Evolutionary conservation across 108 stramenopile species (phyloP), one percentile per base, ranked within the genome.

Genomic region (Conticribra weissflogii): DNA sequence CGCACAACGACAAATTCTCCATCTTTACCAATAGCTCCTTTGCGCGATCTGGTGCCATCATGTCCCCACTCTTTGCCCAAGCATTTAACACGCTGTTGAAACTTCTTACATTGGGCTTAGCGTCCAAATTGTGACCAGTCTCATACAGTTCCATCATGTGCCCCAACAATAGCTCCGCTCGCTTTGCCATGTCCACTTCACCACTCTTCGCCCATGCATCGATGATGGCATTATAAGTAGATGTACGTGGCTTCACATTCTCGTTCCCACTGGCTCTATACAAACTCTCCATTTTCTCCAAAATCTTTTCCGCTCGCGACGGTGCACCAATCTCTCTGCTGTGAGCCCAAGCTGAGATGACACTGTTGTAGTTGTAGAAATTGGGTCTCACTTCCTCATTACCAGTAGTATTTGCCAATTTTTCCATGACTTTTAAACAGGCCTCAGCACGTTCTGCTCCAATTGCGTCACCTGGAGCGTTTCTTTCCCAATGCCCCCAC

Each of bases 301-400:
- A 58, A 23, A 90, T 72, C 58, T 84, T 58, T 48, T 87, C 87
- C 3, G 92, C 92, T 9, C 76, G 74, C 32, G 74, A 72, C 16
- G 91, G 88, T 7, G 83, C 56, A 16, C 79, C 84, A 17, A 56
- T 65, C 21, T 74, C 79, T 18, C 76, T 72, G 25, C 82, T 55
- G 57, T 87, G 83, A 30, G 91, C 87, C 60, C 74, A 85, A 0
- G 88, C 91, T 25, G 66, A 58, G 63, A 92, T 92, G 12, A 89
- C 82, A 0, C 85, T 66, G 46, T 84, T 83, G 70, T 62, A 85
- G 63, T 72, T 85, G 73, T 75, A 81, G 19, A 82, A 66, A 54
- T 92, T 87, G n/a, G 90, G 90, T 15, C 73, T 30, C 14, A 92
- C 73, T 54, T 72, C 72, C 49, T 64, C 47, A 52, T 86, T 86